Percentiles rank a stretch among this genome's conserved stretches.
Conservation (phyloP, 2,329 filamentous ascomycete species). For the Tothia fuscella region DNA sequence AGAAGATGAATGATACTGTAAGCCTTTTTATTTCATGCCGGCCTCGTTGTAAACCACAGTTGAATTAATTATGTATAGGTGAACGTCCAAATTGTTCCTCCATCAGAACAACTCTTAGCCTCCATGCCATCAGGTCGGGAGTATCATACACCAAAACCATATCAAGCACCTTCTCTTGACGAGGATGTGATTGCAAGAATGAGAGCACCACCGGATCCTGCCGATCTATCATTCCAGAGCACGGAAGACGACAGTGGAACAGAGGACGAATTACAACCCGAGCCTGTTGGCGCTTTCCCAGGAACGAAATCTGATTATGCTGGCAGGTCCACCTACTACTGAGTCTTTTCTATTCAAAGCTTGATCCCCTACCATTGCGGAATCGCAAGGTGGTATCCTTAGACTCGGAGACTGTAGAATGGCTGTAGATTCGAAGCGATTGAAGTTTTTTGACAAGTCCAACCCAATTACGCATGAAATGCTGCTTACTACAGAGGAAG, state of each 20-base stretch:
- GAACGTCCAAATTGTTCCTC: conserved; percentile 66
- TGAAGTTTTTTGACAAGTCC: no score
- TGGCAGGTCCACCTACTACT: no score
- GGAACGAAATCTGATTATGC: conserved; percentile 23
- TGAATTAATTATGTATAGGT: conserved; percentile 39
- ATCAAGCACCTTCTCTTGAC: conserved; percentile 52
- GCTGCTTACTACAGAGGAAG: no score
- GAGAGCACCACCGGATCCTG: conserved; percentile 43
- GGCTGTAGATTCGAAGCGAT: no score
- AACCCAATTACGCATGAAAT: no score
- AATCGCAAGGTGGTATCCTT: no score
- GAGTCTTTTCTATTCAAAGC: no score
- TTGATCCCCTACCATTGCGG: no score
- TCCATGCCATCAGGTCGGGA: conserved; percentile 82
- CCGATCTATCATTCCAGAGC: conserved; percentile 25
- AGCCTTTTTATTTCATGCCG: conserved; percentile 20
- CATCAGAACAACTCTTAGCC: conserved; percentile 57
- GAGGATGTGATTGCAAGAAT: conserved; percentile 47
- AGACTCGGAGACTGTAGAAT: no score
- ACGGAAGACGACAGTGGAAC: conserved; percentile 26
- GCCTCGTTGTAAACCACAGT: no score
- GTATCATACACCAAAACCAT: conserved; percentile 62
- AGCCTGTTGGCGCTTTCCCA: conserved; percentile 24
- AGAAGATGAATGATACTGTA: conserved; percentile 85
- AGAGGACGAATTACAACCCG: conserved; percentile 19